phyloP scores from a whole-genome alignment of 2,329 filamentous ascomycete genomes.

The Corynespora cassiicola region DNA sequence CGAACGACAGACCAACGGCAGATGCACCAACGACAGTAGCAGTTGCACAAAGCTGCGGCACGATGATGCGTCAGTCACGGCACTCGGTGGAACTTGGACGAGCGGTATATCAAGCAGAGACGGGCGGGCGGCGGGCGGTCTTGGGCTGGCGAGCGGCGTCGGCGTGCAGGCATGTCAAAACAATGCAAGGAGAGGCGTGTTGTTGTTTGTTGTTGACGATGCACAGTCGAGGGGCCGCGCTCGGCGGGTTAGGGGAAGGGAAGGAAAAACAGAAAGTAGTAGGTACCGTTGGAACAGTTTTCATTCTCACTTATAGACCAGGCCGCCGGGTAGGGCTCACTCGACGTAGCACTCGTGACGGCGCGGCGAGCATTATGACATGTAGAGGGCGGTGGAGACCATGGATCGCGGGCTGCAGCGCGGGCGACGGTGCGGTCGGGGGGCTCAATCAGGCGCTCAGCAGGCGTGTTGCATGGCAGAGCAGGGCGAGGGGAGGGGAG shows the following conservation, averaged over 20 bases:
- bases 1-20: constrained; percentile 64
- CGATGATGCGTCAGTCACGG: constrained; percentile 45
- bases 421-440: constrained; percentile 17
- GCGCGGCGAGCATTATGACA: constrained; percentile 50
- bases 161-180: constrained; percentile 33
- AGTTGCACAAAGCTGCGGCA: constrained; percentile 66
- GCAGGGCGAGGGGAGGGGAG: constrained; percentile 28
- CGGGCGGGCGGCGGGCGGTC: constrained; percentile 31
- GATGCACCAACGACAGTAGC: constrained; percentile 67
- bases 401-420: constrained; percentile 29
- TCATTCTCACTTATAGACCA: constrained; percentile 50
- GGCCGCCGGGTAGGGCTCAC: constrained; percentile 44
- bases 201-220: no score
- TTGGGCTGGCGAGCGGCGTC: constrained; percentile 24
- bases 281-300: constrained; percentile 54
- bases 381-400: constrained; percentile 34
- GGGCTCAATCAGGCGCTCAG: constrained; percentile 24
- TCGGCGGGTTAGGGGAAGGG: constrained; percentile 9
- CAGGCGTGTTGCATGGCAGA: constrained; percentile 26
- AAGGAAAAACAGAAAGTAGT: constrained; percentile 22
- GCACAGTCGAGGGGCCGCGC: constrained; percentile 12
- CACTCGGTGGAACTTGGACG: constrained; percentile 29
- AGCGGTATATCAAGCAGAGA: constrained; percentile 28
- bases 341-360: constrained; percentile 44
- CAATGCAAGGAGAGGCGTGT: constrained; percentile 33